Conservation (phyloP, 192 early-diverging fungal genomes). For the Obelidium mucronatum region DNA sequence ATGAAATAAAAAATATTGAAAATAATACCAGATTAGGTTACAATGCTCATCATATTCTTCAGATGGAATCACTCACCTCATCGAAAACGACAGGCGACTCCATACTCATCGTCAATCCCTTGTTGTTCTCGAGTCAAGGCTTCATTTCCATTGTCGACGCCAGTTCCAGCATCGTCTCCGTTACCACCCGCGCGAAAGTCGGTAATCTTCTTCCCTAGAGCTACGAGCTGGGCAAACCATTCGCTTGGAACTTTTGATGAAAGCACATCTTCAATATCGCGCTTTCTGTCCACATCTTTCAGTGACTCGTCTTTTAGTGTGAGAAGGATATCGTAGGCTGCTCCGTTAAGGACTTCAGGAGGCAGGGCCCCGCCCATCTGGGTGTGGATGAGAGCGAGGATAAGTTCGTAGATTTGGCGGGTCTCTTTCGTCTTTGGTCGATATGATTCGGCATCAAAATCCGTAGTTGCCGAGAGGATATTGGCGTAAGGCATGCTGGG, state of each 20-base stretch:
- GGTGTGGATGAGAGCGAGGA: constrained; percentile 82
- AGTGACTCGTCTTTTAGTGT: constrained; percentile 83
- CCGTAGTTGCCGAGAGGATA: constrained; percentile 86
- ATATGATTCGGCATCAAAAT: constrained; percentile 84
- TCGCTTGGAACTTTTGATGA: constrained; percentile 73
- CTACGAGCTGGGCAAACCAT: constrained; percentile 86
- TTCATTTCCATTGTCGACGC: constrained; percentile 32
- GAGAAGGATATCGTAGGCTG: constrained; percentile 83
- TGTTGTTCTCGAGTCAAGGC: constrained; percentile 29
- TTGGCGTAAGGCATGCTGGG: constrained; percentile 45
- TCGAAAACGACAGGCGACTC: constrained; percentile 97
- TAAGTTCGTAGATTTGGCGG: constrained; percentile 83
- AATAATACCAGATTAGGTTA: too few relatives aligned
- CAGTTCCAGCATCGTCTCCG: constrained; percentile 66
- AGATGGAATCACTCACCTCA: too few relatives aligned
- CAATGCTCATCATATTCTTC: too few relatives aligned
- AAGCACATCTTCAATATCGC: constrained; percentile 79
- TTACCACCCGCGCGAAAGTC: constrained; percentile 75
- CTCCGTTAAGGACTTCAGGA: constrained; percentile 89
- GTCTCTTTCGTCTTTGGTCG: constrained; percentile 92
- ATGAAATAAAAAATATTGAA: not conserved
- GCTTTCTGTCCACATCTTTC: constrained; percentile 91
- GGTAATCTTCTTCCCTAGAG: constrained; percentile 94
- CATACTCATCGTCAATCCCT: constrained; percentile 81
- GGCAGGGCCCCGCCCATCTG: constrained; percentile 82